Conservation (phyloP, 495 filamentous ascomycete genomes). For the Tuber melanosporum region DNA sequence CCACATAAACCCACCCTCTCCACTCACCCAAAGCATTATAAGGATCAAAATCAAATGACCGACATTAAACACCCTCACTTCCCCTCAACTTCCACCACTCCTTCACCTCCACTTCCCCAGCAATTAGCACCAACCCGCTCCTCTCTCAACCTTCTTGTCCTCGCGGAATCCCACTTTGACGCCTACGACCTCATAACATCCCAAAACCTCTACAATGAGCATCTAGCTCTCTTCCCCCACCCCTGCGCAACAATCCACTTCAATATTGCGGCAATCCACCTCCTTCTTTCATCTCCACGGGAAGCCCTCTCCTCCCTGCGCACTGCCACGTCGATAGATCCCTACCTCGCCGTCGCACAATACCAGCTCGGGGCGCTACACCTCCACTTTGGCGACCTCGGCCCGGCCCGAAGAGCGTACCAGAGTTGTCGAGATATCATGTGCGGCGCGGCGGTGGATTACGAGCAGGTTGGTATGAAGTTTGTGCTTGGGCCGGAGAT, state of each 20-base stretch:
- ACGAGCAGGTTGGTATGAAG: conserved; percentile 23
- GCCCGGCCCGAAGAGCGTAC: background rate
- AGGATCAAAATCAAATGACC: background rate
- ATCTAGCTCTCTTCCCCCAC: background rate
- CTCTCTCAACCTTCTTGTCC: conserved; percentile 22
- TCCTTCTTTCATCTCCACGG: background rate
- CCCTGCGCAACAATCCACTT: conserved; percentile 8
- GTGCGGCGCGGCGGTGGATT: background rate
- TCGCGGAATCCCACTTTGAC: conserved; percentile 19
- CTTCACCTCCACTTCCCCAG: too few species aligned
- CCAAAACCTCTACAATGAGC: conserved; percentile 18
- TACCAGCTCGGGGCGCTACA: conserved; percentile 15
- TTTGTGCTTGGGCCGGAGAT: conserved; percentile 4
- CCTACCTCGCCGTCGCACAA: conserved; percentile 13
- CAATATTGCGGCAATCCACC: conserved; percentile 25
- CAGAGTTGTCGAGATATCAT: background rate
- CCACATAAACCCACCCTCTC: background rate
- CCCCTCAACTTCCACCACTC: background rate
- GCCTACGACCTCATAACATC: conserved; percentile 29
- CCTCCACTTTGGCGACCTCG: conserved; percentile 1
- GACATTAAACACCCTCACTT: background rate
- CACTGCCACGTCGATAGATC: background rate
- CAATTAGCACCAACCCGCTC: background rate
- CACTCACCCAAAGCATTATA: background rate
- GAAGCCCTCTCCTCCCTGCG: conserved; percentile 14